These are phyloP conservation scores for Boletus tylopilopsis DNA, from an alignment of 768 basidiomycete genomes.

Conservation along the genomic window DNA sequence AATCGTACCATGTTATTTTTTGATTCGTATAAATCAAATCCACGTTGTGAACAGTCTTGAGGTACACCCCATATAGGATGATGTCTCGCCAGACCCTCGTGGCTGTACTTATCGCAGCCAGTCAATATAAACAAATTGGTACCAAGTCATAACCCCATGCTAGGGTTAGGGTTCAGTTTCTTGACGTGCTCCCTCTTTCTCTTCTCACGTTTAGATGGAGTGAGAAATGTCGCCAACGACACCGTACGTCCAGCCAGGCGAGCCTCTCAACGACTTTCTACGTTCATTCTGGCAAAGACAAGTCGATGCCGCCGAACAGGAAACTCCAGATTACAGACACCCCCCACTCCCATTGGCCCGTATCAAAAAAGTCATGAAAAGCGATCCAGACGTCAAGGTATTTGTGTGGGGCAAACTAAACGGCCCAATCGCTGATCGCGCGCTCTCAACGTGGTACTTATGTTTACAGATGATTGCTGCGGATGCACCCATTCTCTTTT, in stretches of 20 bases:
- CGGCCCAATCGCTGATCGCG: neutral
- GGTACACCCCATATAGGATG: too few species aligned
- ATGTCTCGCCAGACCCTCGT: too few species aligned
- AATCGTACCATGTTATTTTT: too few species aligned
- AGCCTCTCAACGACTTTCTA: conserved; percentile 83
- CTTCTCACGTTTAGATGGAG: conserved; percentile 21
- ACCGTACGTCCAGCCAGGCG: conserved; percentile 79
- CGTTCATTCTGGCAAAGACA: conserved; percentile 89
- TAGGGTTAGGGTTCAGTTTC: conserved; percentile 30
- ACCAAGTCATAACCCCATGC: conserved; percentile 11
- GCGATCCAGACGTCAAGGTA: conserved; percentile 94
- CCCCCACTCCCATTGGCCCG: conserved; percentile 88
- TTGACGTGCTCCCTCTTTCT: neutral
- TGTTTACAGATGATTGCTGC: conserved; percentile 88
- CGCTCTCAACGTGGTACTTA: neutral
- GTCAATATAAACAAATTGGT: too few species aligned
- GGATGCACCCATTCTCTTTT: conserved; percentile 94
- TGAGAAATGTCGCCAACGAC: conserved; percentile 33
- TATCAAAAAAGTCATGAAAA: conserved; percentile 99
- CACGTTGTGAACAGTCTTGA: too few species aligned
- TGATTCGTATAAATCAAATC: too few species aligned
- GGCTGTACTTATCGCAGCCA: too few species aligned
- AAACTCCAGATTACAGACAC: conserved; percentile 84
- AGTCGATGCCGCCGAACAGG: conserved; percentile 81
- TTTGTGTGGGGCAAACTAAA: too few species aligned